These are phyloP conservation scores for Lichtheimia ramosa DNA, from an alignment of 371 early-diverging fungal genomes.

Conservation along the genomic window DNA sequence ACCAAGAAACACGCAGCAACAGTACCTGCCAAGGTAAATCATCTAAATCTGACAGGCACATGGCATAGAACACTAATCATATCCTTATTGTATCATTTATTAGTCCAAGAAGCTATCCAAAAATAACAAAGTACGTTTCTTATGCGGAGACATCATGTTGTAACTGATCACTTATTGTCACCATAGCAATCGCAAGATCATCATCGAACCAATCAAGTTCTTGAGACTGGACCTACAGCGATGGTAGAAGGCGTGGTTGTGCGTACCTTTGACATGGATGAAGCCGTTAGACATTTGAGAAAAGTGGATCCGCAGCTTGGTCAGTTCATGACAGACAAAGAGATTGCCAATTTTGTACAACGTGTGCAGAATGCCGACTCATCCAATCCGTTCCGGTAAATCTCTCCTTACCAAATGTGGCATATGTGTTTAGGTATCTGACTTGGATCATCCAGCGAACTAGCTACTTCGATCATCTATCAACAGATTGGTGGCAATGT, in stretches of 20 bases:
- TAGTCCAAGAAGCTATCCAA: neutral
- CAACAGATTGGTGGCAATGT: slow-evolving; percentile 59
- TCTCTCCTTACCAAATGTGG: neutral
- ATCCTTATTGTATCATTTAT: neutral
- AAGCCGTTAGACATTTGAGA: slow-evolving; percentile 3
- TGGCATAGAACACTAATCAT: neutral
- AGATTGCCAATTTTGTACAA: neutral
- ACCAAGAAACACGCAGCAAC: neutral
- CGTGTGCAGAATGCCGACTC: slow-evolving; percentile 8
- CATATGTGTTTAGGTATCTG: too few species aligned
- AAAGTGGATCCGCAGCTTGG: slow-evolving; percentile 3
- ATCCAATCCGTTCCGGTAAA: slow-evolving; percentile 10
- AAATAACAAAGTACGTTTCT: neutral
- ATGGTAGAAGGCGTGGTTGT: neutral
- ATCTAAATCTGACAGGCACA: neutral
- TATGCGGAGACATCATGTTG: neutral
- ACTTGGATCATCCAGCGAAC: slow-evolving; percentile 15
- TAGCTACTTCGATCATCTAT: slow-evolving; percentile 46
- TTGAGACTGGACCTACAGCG: neutral
- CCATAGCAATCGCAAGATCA: neutral
- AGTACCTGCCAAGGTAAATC: neutral
- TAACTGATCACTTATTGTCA: too few species aligned
- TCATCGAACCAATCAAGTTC: neutral
- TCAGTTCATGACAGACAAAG: slow-evolving; percentile 1
- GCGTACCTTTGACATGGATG: slow-evolving; percentile 2